Evolutionary conservation across 371 early-diverging fungal genomes (phyloP), one percentile per base, ranked within the genome.

Genomic region (Rhizopus sp.): DNA sequence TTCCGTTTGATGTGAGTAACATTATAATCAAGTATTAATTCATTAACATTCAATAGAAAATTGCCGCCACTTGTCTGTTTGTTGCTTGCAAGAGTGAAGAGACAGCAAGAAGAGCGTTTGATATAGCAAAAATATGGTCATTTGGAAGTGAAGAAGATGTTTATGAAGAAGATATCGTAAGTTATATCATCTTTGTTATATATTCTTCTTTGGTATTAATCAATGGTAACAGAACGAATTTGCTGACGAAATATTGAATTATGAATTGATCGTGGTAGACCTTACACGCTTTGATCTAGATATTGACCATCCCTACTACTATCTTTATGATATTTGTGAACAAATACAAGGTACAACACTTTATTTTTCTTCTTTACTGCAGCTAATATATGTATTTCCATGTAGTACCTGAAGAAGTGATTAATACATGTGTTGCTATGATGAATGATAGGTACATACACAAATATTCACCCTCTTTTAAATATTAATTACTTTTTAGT

Each of bases 11-110:
- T 33, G 72, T 65, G 60, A 49, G 56, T 31, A 39, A 31, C 16
- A 30, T 17, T 4, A 29, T 13, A 31, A 13, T 9, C 9, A 10
- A 15, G 3, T 15, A 12, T 23, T 32, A 17, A 31, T 13, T 42
- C 31, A 30, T 10, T 46, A 4, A 29, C 0, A 9, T 30, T 30
- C 30, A 10, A 29, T 70, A 92, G 89, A 82, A 90, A 50, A 80
- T 92, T 45, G 92, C 85, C 10, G 88, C 86, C 13, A 82, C 92
- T 2, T 88, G 88, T 59, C 59, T 93, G 16, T 86, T 86, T 63
- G 60, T 93, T 17, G 88, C 93, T n/a, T 83, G 86, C 45, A 93
- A 93, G 67, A 84, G 89, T 4, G 92, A 92, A 60, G 93, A 93
- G 64, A 71, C 85, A 13, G 80, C 81, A 31, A 78, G 91, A 35